phyloP scores from a whole-genome alignment of 2,329 filamentous ascomycete genomes.

The Pestalotiopsis sp. region DNA sequence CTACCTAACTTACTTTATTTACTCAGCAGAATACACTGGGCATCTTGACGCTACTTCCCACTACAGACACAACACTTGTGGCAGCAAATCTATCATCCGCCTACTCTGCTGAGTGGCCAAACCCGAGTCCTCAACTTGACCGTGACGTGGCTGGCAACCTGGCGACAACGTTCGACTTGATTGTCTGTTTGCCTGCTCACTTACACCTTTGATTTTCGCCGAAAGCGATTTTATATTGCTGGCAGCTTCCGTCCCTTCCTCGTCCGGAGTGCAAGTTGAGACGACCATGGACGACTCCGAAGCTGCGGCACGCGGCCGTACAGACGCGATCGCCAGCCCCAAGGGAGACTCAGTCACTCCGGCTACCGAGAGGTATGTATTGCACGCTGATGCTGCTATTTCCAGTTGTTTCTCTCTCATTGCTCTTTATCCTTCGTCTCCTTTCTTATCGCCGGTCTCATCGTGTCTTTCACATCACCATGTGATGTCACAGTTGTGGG shows the following conservation, averaged over 20 bases:
- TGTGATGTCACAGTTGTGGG: neutral
- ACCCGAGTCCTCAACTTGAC: too few species aligned
- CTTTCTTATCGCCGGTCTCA: neutral
- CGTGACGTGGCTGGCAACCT: too few species aligned
- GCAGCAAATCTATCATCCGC: too few species aligned
- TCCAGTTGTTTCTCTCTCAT: neutral
- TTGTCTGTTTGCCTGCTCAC: too few species aligned
- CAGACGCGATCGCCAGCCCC: neutral
- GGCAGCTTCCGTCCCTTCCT: too few species aligned
- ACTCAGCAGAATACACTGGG: neutral
- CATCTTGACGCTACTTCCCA: too few species aligned
- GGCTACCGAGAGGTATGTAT: constrained; percentile 10
- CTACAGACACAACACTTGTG: too few species aligned
- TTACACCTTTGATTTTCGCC: too few species aligned
- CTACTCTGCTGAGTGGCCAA: too few species aligned
- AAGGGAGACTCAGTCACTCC: constrained; percentile 2
- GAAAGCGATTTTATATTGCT: too few species aligned
- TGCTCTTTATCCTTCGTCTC: neutral
- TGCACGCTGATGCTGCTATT: neutral
- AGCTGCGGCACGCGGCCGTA: neutral
- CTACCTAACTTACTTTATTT: neutral
- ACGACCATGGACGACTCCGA: constrained; percentile 1
- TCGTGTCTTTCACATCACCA: neutral
- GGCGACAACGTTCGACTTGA: too few species aligned
- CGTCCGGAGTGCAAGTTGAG: neutral